Evolutionary conservation across 768 basidiomycete genomes (phyloP).

Genomic region (Sarcodon aspratus): DNA sequence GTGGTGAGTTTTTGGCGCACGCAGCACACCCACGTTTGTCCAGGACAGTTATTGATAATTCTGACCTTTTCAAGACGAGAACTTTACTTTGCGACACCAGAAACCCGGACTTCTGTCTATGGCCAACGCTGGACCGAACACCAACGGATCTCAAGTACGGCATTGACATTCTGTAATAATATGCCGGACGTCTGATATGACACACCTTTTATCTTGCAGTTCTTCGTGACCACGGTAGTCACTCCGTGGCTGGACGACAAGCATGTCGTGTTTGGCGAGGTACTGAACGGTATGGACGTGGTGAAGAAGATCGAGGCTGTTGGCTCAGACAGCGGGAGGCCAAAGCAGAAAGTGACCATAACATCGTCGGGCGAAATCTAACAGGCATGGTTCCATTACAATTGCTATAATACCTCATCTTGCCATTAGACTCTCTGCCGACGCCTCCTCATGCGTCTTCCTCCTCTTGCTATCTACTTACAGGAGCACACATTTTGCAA

Average conservation of each 20-base stretch:
- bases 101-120: slow-evolving; percentile 64
- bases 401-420: no score
- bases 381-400: neutral
- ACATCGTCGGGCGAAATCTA: slow-evolving; percentile 11
- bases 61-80: slow-evolving; percentile 39
- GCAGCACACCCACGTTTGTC: neutral
- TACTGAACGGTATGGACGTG: slow-evolving; percentile 48
- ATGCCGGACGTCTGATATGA: neutral
- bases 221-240: slow-evolving; percentile 66
- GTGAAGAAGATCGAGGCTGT: slow-evolving; percentile 47
- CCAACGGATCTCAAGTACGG: slow-evolving; percentile 67
- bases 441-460: no score
- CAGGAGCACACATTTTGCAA: no score
- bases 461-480: no score
- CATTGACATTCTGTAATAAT: neutral
- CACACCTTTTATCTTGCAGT: slow-evolving; percentile 25
- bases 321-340: slow-evolving; percentile 16
- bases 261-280: slow-evolving; percentile 68
- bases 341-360: slow-evolving; percentile 12
- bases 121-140: slow-evolving; percentile 81
- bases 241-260: slow-evolving; percentile 64
- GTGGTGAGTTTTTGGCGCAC: slow-evolving; percentile 30
- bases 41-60: neutral
- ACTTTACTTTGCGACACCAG: slow-evolving; percentile 52
- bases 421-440: no score